Evolutionary conservation across 345 rosid genomes (phyloP).

Genomic region (Populus deltoides): DNA sequence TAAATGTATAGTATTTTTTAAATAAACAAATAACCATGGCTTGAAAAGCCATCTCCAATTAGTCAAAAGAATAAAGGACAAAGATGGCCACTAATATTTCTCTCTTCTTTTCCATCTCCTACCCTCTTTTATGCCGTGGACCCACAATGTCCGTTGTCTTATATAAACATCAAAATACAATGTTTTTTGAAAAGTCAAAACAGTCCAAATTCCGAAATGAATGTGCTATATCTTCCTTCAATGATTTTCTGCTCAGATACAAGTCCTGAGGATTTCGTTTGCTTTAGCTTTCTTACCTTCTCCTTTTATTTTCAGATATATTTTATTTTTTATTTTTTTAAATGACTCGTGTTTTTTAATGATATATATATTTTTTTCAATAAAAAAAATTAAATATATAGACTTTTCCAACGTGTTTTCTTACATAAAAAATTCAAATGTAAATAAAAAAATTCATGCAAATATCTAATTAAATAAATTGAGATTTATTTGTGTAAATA

Average conservation of each 20-base stretch:
- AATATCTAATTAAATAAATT: too few relatives aligned
- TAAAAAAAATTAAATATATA: too few relatives aligned
- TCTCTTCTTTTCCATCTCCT: background rate
- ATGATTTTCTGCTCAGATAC: background rate
- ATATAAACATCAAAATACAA: background rate
- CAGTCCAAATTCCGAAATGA: background rate
- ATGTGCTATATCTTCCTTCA: background rate
- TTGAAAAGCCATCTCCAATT: background rate
- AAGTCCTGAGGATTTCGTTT: background rate
- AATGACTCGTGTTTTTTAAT: too few relatives aligned
- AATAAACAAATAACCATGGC: too few relatives aligned
- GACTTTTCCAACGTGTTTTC: too few relatives aligned
- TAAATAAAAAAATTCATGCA: too few relatives aligned
- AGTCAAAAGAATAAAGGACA: background rate
- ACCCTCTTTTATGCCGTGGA: background rate
- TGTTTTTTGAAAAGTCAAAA: background rate
- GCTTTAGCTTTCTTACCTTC: background rate
- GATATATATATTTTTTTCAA: too few relatives aligned
- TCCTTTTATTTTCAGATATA: too few relatives aligned
- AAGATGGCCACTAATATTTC: background rate
- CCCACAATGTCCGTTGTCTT: background rate
- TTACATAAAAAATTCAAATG: too few relatives aligned
- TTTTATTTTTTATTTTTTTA: too few relatives aligned
- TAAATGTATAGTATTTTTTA: too few relatives aligned
- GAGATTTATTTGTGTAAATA: rapidly evolving